A percentile compares a stretch with the other conserved stretches of the same genome.
phyloP scores from a whole-genome alignment of 2,329 filamentous ascomycete genomes.

The Lithohypha guttulata region DNA sequence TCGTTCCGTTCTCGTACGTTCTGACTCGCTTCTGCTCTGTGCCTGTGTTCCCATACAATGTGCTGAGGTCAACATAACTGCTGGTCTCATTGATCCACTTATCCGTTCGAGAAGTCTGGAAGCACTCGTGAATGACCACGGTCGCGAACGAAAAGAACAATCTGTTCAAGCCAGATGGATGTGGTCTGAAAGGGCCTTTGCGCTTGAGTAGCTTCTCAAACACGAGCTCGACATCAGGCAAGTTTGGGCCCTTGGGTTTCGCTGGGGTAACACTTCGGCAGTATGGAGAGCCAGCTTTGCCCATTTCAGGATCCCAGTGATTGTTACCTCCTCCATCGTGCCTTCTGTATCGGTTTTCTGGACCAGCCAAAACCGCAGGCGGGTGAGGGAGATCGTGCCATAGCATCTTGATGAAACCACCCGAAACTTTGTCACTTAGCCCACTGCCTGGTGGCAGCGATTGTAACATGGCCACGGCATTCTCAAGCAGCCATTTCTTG shows the following conservation, averaged over 20 bases:
- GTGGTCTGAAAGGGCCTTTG: conserved; percentile 31
- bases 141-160: conserved; percentile 40
- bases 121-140: conserved; percentile 39
- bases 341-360: conserved; percentile 33
- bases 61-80: conserved; percentile 39
- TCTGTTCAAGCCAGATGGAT: conserved; percentile 36
- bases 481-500: conserved; percentile 39
- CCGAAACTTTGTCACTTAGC: conserved; percentile 37
- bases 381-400: conserved; percentile 45
- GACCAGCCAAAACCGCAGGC: conserved; percentile 37
- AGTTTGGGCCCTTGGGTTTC: conserved; percentile 40
- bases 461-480: conserved; percentile 44
- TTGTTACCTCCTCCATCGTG: conserved; percentile 40
- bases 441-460: conserved; percentile 40
- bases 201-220: conserved; percentile 35
- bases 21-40: conserved; percentile 34
- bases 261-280: conserved; percentile 35
- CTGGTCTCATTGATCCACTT: conserved; percentile 38
- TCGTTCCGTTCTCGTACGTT: conserved; percentile 34
- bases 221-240: conserved; percentile 39
- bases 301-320: conserved; percentile 41
- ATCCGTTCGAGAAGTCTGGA: conserved; percentile 33
- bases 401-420: conserved; percentile 43
- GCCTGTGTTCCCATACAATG: conserved; percentile 36
- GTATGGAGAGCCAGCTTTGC: conserved; percentile 42